Conservation (phyloP, 768 basidiomycete genomes). For the Kwoniella dendrophila region DNA sequence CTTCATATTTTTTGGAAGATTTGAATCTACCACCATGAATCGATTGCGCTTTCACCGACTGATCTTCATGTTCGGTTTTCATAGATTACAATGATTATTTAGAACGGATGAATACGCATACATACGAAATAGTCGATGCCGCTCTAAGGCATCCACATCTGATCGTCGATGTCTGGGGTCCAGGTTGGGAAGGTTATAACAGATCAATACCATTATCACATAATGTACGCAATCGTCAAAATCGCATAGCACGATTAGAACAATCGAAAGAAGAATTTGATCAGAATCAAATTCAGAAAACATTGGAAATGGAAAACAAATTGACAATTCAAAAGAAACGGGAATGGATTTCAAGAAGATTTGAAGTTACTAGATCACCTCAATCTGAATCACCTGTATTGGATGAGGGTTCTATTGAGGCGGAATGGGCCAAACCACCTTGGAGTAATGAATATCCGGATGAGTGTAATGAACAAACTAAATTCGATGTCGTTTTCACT, state of each 20-base stretch:
- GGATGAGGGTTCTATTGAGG: conserved; percentile 3
- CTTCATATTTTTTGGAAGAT: not conserved
- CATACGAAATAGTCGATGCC: conserved; percentile 56
- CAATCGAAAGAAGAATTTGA: conserved; percentile 22
- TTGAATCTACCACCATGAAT: not conserved
- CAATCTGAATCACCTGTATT: conserved; percentile 3
- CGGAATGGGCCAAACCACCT: conserved; percentile 16
- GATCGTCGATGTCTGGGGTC: conserved; percentile 55
- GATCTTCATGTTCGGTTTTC: not conserved
- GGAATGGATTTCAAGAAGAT: conserved; percentile 20
- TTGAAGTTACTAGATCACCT: conserved; percentile 23
- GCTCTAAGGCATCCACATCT: conserved; percentile 51
- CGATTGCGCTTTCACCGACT: not conserved
- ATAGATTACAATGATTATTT: conserved; percentile 54
- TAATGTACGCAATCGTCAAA: conserved; percentile 44
- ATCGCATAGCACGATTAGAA: conserved; percentile 35
- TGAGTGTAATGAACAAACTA: conserved; percentile 22
- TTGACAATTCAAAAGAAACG: conserved; percentile 15
- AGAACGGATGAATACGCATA: conserved; percentile 56
- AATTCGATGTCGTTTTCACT: conserved; percentile 50
- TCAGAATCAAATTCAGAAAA: not conserved
- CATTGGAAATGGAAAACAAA: conserved; percentile 18
- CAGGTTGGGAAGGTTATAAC: conserved; percentile 54
- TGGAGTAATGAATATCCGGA: conserved; percentile 21
- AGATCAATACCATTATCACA: conserved; percentile 40